These are phyloP conservation scores for Crithidia fasciculata DNA, from an alignment of 208 protist species.

Conservation along the genomic window DNA sequence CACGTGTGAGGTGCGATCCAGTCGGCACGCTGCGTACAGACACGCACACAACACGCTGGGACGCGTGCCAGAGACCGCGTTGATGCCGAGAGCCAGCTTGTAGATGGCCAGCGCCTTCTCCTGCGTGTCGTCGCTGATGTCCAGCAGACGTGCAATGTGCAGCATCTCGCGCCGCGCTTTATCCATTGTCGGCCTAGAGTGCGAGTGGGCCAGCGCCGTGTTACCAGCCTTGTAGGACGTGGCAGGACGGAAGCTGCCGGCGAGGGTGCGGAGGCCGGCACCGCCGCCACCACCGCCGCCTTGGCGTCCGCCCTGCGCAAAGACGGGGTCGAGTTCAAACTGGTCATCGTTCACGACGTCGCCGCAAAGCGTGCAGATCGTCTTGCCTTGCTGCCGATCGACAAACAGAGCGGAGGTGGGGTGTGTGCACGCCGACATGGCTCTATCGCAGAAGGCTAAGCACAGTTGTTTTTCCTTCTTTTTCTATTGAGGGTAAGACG, in stretches of 20 bases:
- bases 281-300: slow-evolving; percentile 22
- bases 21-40: slow-evolving; percentile 85
- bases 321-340: slow-evolving; percentile 84
- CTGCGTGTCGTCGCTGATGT: slow-evolving; percentile 80
- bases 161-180: slow-evolving; percentile 83
- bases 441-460: too few relatives aligned
- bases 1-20: slow-evolving; percentile 85
- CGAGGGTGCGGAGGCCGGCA: slow-evolving; percentile 21
- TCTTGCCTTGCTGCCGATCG: slow-evolving; percentile 61
- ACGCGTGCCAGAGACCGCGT: slow-evolving; percentile 78
- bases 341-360: slow-evolving; percentile 74
- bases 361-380: slow-evolving; percentile 85
- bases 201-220: slow-evolving; percentile 19
- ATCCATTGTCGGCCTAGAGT: slow-evolving; percentile 72
- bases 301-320: slow-evolving; percentile 39
- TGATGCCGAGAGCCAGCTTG: slow-evolving; percentile 72
- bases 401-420: slow-evolving; percentile 72
- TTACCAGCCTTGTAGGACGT: slow-evolving; percentile 26
- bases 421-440: slow-evolving; percentile 73
- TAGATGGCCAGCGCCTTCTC: slow-evolving; percentile 85
- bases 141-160: slow-evolving; percentile 71
- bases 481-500: too few relatives aligned
- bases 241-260: slow-evolving; percentile 60
- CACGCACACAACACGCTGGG: slow-evolving; percentile 80
- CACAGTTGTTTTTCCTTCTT: background rate